Conservation (phyloP, 345 rosid species). For the Pelargonium nanum region DNA sequence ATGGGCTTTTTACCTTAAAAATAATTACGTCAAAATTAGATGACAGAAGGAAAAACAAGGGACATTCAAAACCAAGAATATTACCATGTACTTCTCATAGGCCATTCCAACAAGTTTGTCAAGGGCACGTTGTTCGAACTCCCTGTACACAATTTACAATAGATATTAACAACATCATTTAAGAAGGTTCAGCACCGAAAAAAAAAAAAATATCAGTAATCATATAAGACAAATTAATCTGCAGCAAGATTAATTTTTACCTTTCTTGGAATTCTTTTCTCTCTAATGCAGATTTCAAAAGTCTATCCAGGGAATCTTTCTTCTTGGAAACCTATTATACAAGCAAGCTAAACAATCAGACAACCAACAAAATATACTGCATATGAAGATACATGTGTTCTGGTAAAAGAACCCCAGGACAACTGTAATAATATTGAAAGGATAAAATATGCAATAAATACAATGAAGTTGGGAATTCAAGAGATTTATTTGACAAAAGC, state of each 20-base stretch:
- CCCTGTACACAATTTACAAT: slow-evolving; percentile 6
- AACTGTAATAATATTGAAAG: background rate
- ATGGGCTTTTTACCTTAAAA: no score
- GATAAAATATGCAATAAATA: background rate
- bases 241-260: slow-evolving; percentile 31
- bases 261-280: slow-evolving; percentile 58
- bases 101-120: slow-evolving; percentile 74
- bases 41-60: slow-evolving; percentile 1
- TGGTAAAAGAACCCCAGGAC: background rate
- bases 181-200: background rate
- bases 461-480: background rate
- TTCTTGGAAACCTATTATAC: slow-evolving; percentile 54
- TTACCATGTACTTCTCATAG: slow-evolving; percentile 77
- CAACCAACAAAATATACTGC: background rate
- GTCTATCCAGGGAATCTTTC: slow-evolving; percentile 47
- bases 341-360: slow-evolving; percentile 10
- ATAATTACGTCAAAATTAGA: no score
- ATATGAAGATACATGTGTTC: background rate
- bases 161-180: no score
- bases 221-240: background rate
- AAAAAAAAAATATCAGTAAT: no score
- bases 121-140: slow-evolving; percentile 52
- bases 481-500: slow-evolving; percentile 2
- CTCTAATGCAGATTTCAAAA: slow-evolving; percentile 53
- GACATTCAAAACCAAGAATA: slow-evolving; percentile 1